phyloP scores from a whole-genome alignment of 1,284 basidiomycete species.

The Apiotrichum akiyoshidainum region DNA sequence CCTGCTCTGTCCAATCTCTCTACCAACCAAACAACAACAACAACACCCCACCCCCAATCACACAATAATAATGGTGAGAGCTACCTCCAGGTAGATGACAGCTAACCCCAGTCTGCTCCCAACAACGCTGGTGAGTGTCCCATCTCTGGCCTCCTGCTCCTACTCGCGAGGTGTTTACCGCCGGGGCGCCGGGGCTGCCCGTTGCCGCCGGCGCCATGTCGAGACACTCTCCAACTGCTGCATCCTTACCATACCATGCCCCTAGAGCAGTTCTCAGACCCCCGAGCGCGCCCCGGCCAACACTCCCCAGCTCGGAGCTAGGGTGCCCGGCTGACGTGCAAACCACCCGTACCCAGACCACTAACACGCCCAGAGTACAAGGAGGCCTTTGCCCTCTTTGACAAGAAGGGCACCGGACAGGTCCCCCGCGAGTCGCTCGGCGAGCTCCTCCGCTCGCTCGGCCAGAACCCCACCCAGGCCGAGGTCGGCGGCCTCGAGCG shows the following conservation, averaged over 20 bases:
- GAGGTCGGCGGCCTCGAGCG: conserved; percentile 82
- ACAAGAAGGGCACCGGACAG: conserved; percentile 89
- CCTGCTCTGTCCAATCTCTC: too few species aligned
- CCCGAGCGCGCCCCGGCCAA: too few species aligned
- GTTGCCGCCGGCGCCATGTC: too few species aligned
- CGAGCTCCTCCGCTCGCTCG: conserved; percentile 90
- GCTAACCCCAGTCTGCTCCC: conserved; percentile 21
- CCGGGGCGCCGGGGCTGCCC: too few species aligned
- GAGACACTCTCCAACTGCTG: too few species aligned
- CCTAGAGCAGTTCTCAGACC: too few species aligned
- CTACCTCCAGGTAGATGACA: not conserved
- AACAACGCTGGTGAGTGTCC: conserved; percentile 23
- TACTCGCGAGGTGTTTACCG: not conserved
- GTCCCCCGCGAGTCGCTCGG: conserved; percentile 85
- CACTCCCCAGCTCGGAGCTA: too few species aligned
- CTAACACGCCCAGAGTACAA: conserved; percentile 69
- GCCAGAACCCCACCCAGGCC: conserved; percentile 97
- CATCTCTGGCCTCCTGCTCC: not conserved
- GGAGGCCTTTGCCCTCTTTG: conserved; percentile 95
- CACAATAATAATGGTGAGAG: conserved; percentile 1
- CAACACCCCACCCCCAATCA: not conserved
- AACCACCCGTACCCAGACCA: too few species aligned
- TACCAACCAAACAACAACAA: not conserved
- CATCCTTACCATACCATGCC: too few species aligned
- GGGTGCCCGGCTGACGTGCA: too few species aligned